Evolutionary conservation across 2,329 filamentous ascomycete genomes (phyloP).

Genomic region (Ophiostoma ulmi): DNA sequence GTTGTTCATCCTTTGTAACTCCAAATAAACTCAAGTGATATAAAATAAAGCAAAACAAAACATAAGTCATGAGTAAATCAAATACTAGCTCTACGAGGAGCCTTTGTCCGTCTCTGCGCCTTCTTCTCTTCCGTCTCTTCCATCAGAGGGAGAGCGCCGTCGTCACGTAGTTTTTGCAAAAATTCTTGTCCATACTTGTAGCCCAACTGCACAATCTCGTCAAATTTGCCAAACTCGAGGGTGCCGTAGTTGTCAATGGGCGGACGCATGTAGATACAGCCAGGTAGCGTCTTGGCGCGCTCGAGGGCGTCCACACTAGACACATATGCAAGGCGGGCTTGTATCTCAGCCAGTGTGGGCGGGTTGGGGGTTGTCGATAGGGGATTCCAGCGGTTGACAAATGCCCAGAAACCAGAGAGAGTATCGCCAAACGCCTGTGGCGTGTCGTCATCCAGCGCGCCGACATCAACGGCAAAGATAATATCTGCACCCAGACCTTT

Average conservation of each 20-base stretch:
- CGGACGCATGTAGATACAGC: conserved; percentile 93
- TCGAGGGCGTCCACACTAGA: conserved; percentile 92
- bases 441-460: conserved; percentile 82
- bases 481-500: conserved; percentile 86
- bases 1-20: conserved; percentile 1
- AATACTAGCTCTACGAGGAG: conserved; percentile 72
- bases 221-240: conserved; percentile 93
- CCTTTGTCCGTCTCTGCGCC: conserved; percentile 71
- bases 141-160: conserved; percentile 66
- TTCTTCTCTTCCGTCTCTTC: conserved; percentile 74
- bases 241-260: conserved; percentile 92
- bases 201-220: conserved; percentile 89
- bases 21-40: neutral
- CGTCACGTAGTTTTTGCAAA: conserved; percentile 67
- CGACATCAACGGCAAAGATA: conserved; percentile 94
- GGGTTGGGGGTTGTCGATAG: conserved; percentile 86
- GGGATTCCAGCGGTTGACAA: conserved; percentile 94
- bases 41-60: conserved; percentile 11
- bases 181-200: conserved; percentile 81
- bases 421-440: conserved; percentile 93
- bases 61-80: conserved; percentile 33
- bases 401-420: conserved; percentile 89
- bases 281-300: conserved; percentile 81
- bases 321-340: conserved; percentile 89
- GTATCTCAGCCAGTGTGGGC: conserved; percentile 91